phyloP scores from a whole-genome alignment of 192 early-diverging fungal species.

The Gorgonomyces haynaldii region DNA sequence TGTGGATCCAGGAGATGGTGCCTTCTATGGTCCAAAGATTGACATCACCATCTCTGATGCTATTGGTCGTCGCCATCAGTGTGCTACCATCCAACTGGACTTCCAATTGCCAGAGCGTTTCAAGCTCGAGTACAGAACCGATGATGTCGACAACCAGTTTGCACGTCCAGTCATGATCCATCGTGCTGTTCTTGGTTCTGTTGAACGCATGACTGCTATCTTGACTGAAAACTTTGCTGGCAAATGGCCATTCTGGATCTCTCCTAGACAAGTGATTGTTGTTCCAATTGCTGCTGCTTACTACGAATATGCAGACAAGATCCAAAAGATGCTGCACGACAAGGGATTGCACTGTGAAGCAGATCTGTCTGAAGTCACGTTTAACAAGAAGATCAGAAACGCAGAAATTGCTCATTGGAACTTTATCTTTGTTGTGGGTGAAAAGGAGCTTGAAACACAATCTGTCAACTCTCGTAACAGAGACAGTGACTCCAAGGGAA shows the following conservation, averaged over 20 bases:
- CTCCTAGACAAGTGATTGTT: conserved; percentile 83
- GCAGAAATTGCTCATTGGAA: conserved; percentile 89
- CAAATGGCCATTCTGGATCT: conserved; percentile 98
- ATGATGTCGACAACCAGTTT: conserved; percentile 33
- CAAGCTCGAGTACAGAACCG: conserved; percentile 77
- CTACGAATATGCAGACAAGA: conserved; percentile 70
- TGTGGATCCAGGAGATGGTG: conserved; percentile 89
- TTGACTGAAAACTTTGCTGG: conserved; percentile 92
- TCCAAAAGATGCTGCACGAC: conserved; percentile 54
- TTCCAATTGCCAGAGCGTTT: conserved; percentile 96
- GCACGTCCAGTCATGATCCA: conserved; percentile 96
- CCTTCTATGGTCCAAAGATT: conserved; percentile 99
- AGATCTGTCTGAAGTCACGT: conserved; percentile 71
- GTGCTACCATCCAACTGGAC: conserved; percentile 96
- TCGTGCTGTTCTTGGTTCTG: conserved; percentile 90
- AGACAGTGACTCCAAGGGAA: conserved; percentile 43
- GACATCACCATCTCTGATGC: conserved; percentile 95
- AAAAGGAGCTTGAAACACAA: conserved; percentile 58
- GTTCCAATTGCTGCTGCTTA: conserved; percentile 75
- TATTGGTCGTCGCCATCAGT: conserved; percentile 81
- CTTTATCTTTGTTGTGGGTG: conserved; percentile 94
- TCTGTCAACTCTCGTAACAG: conserved; percentile 90
- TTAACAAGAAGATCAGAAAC: conserved; percentile 97
- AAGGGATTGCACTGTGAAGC: conserved; percentile 76
- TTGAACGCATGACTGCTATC: conserved; percentile 93